phyloP scores from a whole-genome alignment of 2,329 filamentous ascomycete genomes.

The Verticillium zaregamsianum region DNA sequence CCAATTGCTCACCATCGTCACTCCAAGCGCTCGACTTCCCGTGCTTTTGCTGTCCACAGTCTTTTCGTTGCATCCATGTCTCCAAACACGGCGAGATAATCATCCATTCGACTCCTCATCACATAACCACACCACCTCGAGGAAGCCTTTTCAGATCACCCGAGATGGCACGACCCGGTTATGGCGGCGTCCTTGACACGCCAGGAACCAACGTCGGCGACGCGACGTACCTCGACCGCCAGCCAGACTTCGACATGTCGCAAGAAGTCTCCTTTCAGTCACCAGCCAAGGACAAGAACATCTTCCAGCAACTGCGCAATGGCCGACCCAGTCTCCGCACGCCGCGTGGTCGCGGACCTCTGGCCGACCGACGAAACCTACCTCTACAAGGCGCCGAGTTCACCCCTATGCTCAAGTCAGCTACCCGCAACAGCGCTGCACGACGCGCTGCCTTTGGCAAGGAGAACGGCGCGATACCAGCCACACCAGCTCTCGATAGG shows the following conservation, averaged over 20 bases:
- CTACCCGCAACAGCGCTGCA: conserved; percentile 63
- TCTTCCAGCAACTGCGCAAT: conserved; percentile 72
- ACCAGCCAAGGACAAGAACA: conserved; percentile 70
- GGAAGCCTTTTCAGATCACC: conserved; percentile 7
- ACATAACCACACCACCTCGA: background rate
- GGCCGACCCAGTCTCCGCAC: conserved; percentile 64
- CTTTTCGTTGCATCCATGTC: conserved; percentile 1
- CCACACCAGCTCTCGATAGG: conserved; percentile 66
- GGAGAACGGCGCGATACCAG: conserved; percentile 54
- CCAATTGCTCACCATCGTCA: background rate
- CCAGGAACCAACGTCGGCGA: conserved; percentile 82
- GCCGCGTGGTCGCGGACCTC: conserved; percentile 67
- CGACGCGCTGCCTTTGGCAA: conserved; percentile 54
- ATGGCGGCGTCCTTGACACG: conserved; percentile 67
- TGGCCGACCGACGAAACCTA: conserved; percentile 69
- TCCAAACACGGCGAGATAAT: background rate
- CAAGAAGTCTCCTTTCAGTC: conserved; percentile 85
- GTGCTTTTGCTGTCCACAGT: conserved; percentile 6
- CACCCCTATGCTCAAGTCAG: conserved; percentile 84
- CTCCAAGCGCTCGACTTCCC: background rate
- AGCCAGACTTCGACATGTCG: conserved; percentile 76
- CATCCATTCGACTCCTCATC: background rate
- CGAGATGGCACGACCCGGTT: conserved; percentile 62
- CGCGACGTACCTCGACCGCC: conserved; percentile 70
- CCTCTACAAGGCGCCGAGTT: conserved; percentile 75